A percentile compares a stretch with the other conserved stretches of the same genome.
phyloP scores from a whole-genome alignment of 1,284 basidiomycete genomes.

The Trichosporon faecale region DNA sequence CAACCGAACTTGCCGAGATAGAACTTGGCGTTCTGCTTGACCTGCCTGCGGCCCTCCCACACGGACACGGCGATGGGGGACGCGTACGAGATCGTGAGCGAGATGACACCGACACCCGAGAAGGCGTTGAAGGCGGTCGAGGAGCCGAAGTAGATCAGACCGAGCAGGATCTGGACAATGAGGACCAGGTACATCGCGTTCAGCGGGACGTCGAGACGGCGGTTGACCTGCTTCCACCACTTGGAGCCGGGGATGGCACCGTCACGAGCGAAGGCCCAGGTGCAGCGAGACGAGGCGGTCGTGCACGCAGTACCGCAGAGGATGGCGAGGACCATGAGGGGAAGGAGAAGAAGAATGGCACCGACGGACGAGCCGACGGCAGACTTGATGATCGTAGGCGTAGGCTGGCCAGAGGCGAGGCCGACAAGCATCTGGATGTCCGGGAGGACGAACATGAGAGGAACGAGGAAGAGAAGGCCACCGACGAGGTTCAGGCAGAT shows the following conservation, averaged over 20 bases:
- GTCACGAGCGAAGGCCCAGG: conserved; percentile 53
- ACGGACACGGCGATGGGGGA: conserved; percentile 52
- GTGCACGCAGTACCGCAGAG: conserved; percentile 50
- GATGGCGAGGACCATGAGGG: conserved; percentile 52
- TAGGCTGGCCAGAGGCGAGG: conserved; percentile 51
- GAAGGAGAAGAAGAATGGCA: conserved; percentile 52
- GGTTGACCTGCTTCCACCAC: conserved; percentile 47
- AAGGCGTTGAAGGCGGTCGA: conserved; percentile 48
- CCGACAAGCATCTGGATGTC: conserved; percentile 47
- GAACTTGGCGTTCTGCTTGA: conserved; percentile 37
- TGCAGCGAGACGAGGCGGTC: conserved; percentile 42
- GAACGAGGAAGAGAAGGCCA: conserved; percentile 48
- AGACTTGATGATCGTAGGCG: conserved; percentile 51
- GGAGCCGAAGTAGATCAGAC: conserved; percentile 51
- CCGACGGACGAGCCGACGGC: conserved; percentile 50
- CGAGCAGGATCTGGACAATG: conserved; percentile 49
- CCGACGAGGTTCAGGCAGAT: conserved; percentile 29
- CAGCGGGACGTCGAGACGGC: conserved; percentile 50
- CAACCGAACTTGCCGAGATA: conserved; percentile 49
- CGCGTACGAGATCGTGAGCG: conserved; percentile 45
- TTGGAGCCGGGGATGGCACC: conserved; percentile 52
- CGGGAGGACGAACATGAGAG: conserved; percentile 53
- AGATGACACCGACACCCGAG: conserved; percentile 47
- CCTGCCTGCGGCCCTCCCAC: conserved; percentile 43
- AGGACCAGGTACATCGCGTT: conserved; percentile 52